Base-by-base conservation (phyloP, 2,329 filamentous ascomycete species). In the Aspergillus amoenus region DNA sequence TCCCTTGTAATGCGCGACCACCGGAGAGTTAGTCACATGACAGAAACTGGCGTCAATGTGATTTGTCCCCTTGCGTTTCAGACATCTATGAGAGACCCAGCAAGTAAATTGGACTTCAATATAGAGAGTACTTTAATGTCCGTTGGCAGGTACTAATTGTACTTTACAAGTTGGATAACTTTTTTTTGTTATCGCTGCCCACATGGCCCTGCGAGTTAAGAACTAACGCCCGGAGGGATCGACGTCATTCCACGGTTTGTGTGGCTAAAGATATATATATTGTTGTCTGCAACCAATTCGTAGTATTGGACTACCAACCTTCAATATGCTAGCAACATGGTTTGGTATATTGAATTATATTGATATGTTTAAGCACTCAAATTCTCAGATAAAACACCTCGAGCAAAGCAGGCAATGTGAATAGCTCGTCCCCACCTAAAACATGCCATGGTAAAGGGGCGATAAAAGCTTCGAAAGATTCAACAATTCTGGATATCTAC, bases 1-100 rank as follows among this genome's bases (percentile, higher is more conserved):
- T 58, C 34, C 41, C 43, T 48, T 13, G 22, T 12, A 43, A 42
- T 43, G 27, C 27, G 44, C 17, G n/a, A 34, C 24, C 8, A 41
- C n/a, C 18, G 44, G 41, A 24, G 47, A 54, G 46, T n/a, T n/a
- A 47, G 62, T 66, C 64, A 66, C 64, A 66, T 66, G 64, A 63
- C 50, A 37, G 30, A 17, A 24, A 18, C 15, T 30, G 12, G 5
- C 21, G 18, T 46, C 39, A 39, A 24, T 32, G 41, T 55, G 43
- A 55, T 55, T 46, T 45, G 42, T 40, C 51, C 43, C 50, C 32
- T 53, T 42, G n/a, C 17, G 51, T 53, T 53, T 53, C 51, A 53
- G 32, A n/a, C 18, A 15, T 30, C 44, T 5, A 46, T 17, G 5
- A 18, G 5, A 27, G 24, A 22, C 13, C 44, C 44, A 32, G 27